Evolutionary conservation across 257 asterid genomes (phyloP), one percentile per base, ranked within the genome.

Genomic region (Solanum microdontum): DNA sequence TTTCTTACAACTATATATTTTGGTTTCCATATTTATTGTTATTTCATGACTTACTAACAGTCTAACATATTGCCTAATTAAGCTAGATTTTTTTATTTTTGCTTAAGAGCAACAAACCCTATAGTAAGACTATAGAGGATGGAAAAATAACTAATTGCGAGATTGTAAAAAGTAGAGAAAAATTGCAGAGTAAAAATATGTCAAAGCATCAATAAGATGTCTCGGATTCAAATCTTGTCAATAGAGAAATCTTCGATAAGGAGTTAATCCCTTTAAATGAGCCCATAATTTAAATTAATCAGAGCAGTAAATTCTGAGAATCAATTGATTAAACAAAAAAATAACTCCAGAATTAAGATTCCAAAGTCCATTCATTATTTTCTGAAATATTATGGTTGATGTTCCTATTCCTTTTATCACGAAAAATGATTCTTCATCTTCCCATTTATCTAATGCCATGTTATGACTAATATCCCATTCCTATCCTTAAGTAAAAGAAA

Each of bases 331-430:
- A 36, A 74, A 74, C 7, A 73, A 34, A 73, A 10, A 73, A 9
- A 1, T 10, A 74, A 48, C 17, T 48, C 84, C 15, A 23, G 83
- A 76, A 48, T 74, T 90, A 69, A 88, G 88, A 88, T 88, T 90
- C 90, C 89, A 86, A 86, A 84, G 82, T 86, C 73, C 89, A 88
- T 76, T 36, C 76, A 72, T 85, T 86, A 88, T 88, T 90, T 87
- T 40, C 77, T 64, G 55, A 14, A 68, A 89, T 73, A 34, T n/a
- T 43, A 58, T 82, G 37, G 55, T 74, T 40, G 80, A 68, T 87
- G 87, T 84, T 89, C 84, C 28, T 55, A 51, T 87, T 23, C 62
- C 83, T 87, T 83, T 89, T 69, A 28, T 80, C 28, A 80, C 4
- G 4, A 28, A 17, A 83, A 51, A 58, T 4, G 72, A 85, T 87